Conservation (phyloP, 352 stramenopile species). For the Pythium monospermum region DNA sequence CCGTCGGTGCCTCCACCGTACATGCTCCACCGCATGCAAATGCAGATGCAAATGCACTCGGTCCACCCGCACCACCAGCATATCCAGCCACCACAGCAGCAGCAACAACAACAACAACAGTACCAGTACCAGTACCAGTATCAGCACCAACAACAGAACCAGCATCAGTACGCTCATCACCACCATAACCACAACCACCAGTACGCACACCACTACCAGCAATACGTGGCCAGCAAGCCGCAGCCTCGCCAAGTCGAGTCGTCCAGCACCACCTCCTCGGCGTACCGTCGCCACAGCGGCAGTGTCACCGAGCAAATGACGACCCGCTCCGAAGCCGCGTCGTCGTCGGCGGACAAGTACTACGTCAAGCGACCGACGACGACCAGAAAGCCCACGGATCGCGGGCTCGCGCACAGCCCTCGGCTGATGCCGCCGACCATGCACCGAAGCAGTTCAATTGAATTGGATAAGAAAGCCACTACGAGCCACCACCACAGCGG, state of each 20-base stretch:
- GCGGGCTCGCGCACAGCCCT: slow-evolving; percentile 31
- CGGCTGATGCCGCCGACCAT: slow-evolving; percentile 30
- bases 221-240: slow-evolving; percentile 7
- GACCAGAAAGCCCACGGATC: slow-evolving; percentile 21
- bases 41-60: too few species aligned
- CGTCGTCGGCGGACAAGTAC: slow-evolving; percentile 37
- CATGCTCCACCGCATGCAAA: slow-evolving; percentile 16
- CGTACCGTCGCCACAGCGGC: slow-evolving; percentile 59
- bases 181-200: slow-evolving; percentile 25
- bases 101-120: too few species aligned
- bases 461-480: slow-evolving; percentile 17
- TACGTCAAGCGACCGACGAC: slow-evolving; percentile 34
- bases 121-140: too few species aligned
- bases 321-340: slow-evolving; percentile 45
- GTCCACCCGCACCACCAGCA: too few species aligned
- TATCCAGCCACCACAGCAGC: too few species aligned
- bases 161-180: slow-evolving; percentile 14
- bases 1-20: slow-evolving; percentile 8
- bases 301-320: slow-evolving; percentile 64
- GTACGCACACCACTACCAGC: slow-evolving; percentile 17
- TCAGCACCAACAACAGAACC: slow-evolving; percentile 14
- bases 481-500: neutral
- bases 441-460: slow-evolving; percentile 22
- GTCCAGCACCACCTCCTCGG: neutral
- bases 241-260: slow-evolving; percentile 9